Percentiles rank a stretch among this genome's conserved stretches.
Conservation (phyloP, 106 monocot genomes). For the Dendrobium catenatum region DNA sequence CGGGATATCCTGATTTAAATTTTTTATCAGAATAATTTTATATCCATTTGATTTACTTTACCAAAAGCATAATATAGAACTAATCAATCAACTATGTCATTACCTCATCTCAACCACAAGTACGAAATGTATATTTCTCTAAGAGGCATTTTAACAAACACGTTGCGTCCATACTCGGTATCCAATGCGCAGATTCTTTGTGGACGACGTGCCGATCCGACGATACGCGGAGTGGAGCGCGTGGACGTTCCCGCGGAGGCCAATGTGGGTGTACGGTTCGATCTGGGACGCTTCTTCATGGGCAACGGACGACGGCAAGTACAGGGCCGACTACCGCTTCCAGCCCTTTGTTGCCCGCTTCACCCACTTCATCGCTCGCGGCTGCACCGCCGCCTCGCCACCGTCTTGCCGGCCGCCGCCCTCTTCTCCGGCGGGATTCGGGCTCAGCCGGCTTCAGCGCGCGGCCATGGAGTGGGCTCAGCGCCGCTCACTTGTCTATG, state of each 20-base stretch:
- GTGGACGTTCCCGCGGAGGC: slow-evolving; percentile 35
- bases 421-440: slow-evolving; percentile 21
- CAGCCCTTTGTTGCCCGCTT: slow-evolving; percentile 34
- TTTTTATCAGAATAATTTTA: no score
- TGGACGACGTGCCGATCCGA: slow-evolving; percentile 47
- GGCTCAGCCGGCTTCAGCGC: slow-evolving; percentile 28
- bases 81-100: no score
- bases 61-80: no score
- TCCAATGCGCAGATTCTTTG: slow-evolving; percentile 32
- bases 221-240: slow-evolving; percentile 22
- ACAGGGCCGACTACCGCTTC: slow-evolving; percentile 45
- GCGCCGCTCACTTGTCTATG: slow-evolving; percentile 32
- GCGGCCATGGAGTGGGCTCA: slow-evolving; percentile 44
- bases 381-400: slow-evolving; percentile 26
- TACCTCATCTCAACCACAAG: no score
- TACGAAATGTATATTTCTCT: background rate
- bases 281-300: slow-evolving; percentile 63
- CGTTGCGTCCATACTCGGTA: background rate
- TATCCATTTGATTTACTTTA: no score
- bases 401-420: slow-evolving; percentile 28
- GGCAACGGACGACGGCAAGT: slow-evolving; percentile 48
- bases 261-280: slow-evolving; percentile 56
- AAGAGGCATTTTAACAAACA: background rate
- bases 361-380: slow-evolving; percentile 24
- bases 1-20: no score